These are phyloP conservation scores for Geotrichum australiense DNA, from an alignment of 1,139 yeast genomes.

Conservation along the genomic window DNA sequence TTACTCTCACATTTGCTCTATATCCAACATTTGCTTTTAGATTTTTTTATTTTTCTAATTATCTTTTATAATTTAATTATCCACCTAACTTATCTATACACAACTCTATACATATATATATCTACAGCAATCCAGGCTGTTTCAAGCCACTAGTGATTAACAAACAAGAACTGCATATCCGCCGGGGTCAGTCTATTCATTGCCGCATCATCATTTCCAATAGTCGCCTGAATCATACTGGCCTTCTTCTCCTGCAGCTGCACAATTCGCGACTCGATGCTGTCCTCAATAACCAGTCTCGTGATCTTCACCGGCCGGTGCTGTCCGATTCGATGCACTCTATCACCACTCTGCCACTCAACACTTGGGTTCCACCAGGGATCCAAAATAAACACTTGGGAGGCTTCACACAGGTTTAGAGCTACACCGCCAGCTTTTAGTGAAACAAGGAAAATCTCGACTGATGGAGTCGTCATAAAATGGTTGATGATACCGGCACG, in stretches of 20 bases:
- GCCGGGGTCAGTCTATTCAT: slow-evolving; percentile 82
- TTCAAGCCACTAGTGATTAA: slow-evolving; percentile 11
- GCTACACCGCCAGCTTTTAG: slow-evolving; percentile 99
- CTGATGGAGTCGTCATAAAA: slow-evolving; percentile 86
- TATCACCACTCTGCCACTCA: slow-evolving; percentile 97
- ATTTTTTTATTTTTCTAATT: no score
- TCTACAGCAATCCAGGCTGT: not conserved
- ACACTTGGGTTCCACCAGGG: slow-evolving; percentile 99
- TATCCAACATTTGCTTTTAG: not conserved
- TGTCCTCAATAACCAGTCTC: slow-evolving; percentile 87
- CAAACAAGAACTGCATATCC: slow-evolving; percentile 84
- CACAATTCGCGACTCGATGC: slow-evolving; percentile 91
- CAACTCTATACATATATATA: no score
- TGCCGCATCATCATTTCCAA: slow-evolving; percentile 87
- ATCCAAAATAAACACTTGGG: slow-evolving; percentile 88
- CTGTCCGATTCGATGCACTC: slow-evolving; percentile 97
- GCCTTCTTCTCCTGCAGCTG: slow-evolving; percentile 97
- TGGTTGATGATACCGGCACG: slow-evolving; percentile 84
- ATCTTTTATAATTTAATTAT: no score
- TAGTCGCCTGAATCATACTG: slow-evolving; percentile 94
- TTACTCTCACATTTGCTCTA: not conserved
- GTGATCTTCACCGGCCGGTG: slow-evolving; percentile 91
- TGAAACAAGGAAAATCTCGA: slow-evolving; percentile 89
- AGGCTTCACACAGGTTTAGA: slow-evolving; percentile 88
- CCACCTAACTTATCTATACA: no score